These are phyloP conservation scores for Auriculariales sp. DNA, from an alignment of 768 basidiomycete species.

Conservation along the genomic window DNA sequence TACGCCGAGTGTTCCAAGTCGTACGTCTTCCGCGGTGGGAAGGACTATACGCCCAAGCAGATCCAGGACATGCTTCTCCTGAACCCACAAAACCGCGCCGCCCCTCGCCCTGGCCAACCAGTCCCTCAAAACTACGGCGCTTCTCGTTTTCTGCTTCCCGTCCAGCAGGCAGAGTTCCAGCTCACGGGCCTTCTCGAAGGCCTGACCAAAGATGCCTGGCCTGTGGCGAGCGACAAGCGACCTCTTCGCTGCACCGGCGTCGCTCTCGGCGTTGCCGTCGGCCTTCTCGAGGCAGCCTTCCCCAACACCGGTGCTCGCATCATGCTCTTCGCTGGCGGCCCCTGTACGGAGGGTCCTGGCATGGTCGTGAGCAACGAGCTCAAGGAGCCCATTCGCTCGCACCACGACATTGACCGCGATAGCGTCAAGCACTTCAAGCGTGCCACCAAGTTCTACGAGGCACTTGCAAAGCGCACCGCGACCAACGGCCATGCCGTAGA, in stretches of 20 bases:
- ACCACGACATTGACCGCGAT: constrained; percentile 97
- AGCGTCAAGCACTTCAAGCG: constrained; percentile 95
- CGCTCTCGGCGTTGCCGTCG: constrained; percentile 84
- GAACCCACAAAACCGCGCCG: constrained; percentile 61
- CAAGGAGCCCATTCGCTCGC: constrained; percentile 93
- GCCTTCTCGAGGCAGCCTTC: constrained; percentile 79
- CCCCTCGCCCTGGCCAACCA: constrained; percentile 75
- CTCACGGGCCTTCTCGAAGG: constrained; percentile 84
- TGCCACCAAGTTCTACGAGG: constrained; percentile 96
- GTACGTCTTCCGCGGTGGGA: constrained; percentile 96
- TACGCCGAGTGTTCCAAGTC: constrained; percentile 95
- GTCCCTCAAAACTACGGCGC: constrained; percentile 72
- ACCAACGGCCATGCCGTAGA: constrained; percentile 93
- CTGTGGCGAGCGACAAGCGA: constrained; percentile 88
- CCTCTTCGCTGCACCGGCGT: constrained; percentile 90
- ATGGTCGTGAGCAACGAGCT: constrained; percentile 93
- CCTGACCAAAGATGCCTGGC: constrained; percentile 88
- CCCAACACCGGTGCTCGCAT: constrained; percentile 92
- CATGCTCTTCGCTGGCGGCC: constrained; percentile 92
- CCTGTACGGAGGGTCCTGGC: constrained; percentile 92
- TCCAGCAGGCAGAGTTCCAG: constrained; percentile 89
- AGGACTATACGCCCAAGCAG: constrained; percentile 91
- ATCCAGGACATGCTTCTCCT: constrained; percentile 97
- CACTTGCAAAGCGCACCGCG: constrained; percentile 80
- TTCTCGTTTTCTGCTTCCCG: constrained; percentile 82